Evolutionary conservation across 73 alveolate genomes (phyloP), one percentile per base, ranked within the genome.

Genomic region (Symbiodinium pilosum): DNA sequence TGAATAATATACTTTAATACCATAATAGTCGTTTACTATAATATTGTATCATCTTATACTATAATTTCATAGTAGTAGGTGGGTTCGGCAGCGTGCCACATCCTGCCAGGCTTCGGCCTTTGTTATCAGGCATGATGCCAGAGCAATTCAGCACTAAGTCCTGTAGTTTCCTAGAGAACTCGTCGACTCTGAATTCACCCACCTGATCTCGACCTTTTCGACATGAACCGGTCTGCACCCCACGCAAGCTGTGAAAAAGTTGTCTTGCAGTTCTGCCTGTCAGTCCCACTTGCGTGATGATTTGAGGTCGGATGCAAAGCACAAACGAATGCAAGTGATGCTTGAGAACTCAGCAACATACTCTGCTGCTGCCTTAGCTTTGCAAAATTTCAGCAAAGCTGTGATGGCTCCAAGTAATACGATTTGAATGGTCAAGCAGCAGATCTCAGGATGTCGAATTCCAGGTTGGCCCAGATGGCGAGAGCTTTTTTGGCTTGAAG

Each of bases 381-480:
- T 12, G 77, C 14, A 47, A n/a, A n/a, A n/a, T n/a, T n/a, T n/a
- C n/a, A n/a, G n/a, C n/a, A n/a, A n/a, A n/a, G 2, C 71, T 54
- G 71, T n/a, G n/a, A 0, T 30, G 0, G 32, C 30, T 5, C 30
- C 71, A 21, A 7, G 7, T 47, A 47, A 11, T 7, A 16, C 16
- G 71, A 64, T 26, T 6, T 21, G 77, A 64, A 36, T 21, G 36
- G 77, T 14, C 59, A 20, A 0, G 41, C 21, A 64, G 77, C 40
- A 47, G 77, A 64, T 36, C 86, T 56, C 32, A 89, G 96, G 96
- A 89, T 41, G 96, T 89, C 51, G 96, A 89, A 83, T 89, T 89
- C 77, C 96, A 92, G 81, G 98, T 92, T 28, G 98, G 98, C 84
- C 98, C 98, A 30, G 98, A 92, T 52, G 98, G 92, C n/a, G 83